phyloP scores from a whole-genome alignment of 768 basidiomycete species.

The Termitomyces sp. region DNA sequence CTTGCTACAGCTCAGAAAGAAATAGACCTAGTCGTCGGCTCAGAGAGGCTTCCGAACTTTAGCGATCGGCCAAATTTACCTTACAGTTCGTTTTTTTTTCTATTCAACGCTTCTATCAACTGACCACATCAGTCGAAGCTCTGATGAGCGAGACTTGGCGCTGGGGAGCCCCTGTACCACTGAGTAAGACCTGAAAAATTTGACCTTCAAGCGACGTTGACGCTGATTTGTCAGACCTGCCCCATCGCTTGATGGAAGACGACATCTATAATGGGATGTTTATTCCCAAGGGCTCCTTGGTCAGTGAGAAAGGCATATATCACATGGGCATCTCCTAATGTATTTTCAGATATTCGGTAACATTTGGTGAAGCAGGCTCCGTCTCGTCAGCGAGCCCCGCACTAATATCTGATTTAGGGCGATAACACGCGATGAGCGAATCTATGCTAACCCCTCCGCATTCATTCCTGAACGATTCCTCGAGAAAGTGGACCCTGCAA shows the following conservation, averaged over 20 bases:
- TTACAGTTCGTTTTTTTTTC: constrained; percentile 36
- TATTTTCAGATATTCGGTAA: constrained; percentile 48
- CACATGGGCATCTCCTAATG: constrained; percentile 5
- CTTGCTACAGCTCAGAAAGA: constrained; percentile 61
- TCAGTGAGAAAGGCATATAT: constrained; percentile 21
- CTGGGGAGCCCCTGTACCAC: constrained; percentile 56
- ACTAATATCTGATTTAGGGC: constrained; percentile 31
- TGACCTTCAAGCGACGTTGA: background rate
- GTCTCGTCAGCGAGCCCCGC: background rate
- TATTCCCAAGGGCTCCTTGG: constrained; percentile 63
- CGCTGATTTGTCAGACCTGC: constrained; percentile 41
- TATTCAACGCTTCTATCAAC: background rate
- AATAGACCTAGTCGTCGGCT: constrained; percentile 57
- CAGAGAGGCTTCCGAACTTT: constrained; percentile 56
- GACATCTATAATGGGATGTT: constrained; percentile 57
- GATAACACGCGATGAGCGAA: constrained; percentile 44
- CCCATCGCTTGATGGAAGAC: constrained; percentile 63
- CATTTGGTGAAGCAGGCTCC: constrained; percentile 43
- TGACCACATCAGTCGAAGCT: constrained; percentile 37
- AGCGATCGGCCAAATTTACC: constrained; percentile 54
- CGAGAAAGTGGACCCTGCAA: constrained; percentile 26
- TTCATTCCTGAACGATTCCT: constrained; percentile 58
- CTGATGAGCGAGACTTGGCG: constrained; percentile 53
- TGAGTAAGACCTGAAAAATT: constrained; percentile 37
- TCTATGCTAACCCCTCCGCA: constrained; percentile 46